A percentile compares a stretch with the other conserved stretches of the same genome.
Conservation (phyloP, 441 rosid species). For the Pelargonium cotyledonis region DNA sequence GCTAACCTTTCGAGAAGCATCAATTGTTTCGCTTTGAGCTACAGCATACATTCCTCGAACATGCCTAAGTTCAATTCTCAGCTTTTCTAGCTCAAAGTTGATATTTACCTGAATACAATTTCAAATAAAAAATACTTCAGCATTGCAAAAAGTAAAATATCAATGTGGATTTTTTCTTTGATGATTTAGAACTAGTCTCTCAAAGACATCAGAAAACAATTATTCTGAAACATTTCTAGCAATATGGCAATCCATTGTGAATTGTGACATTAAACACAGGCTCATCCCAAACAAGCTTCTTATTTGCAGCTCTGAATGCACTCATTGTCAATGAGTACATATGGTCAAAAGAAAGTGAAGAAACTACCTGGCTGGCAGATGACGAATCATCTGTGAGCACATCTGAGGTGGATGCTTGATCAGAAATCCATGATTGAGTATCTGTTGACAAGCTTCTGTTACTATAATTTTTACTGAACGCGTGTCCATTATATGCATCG, state of each 20-base stretch:
- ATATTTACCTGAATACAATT: conserved; percentile 41
- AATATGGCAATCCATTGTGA: not conserved
- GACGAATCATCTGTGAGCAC: conserved; percentile 35
- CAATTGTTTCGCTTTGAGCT: conserved; percentile 67
- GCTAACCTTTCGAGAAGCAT: conserved; percentile 71
- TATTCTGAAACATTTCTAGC: not conserved
- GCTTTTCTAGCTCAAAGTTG: conserved; percentile 71
- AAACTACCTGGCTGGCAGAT: conserved; percentile 40
- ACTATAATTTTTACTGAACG: conserved; percentile 39
- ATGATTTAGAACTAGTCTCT: not conserved
- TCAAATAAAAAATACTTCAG: conserved; percentile 12
- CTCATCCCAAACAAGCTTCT: not conserved
- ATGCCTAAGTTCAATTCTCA: conserved; percentile 77
- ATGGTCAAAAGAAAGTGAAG: conserved; percentile 13
- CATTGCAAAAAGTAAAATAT: not conserved
- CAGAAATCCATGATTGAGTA: conserved; percentile 39
- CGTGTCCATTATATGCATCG: conserved; percentile 28
- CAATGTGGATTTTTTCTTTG: too few relatives aligned
- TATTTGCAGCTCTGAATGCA: not conserved
- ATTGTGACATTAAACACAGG: too few relatives aligned
- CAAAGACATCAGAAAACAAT: not conserved
- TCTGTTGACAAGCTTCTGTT: conserved; percentile 40
- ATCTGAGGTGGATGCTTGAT: conserved; percentile 54
- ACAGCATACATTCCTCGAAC: conserved; percentile 61
- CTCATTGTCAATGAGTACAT: not conserved